Evolutionary conservation across 352 stramenopile genomes (phyloP), one percentile per base, ranked within the genome.

Genomic region (Globisporangium abappressorium): DNA sequence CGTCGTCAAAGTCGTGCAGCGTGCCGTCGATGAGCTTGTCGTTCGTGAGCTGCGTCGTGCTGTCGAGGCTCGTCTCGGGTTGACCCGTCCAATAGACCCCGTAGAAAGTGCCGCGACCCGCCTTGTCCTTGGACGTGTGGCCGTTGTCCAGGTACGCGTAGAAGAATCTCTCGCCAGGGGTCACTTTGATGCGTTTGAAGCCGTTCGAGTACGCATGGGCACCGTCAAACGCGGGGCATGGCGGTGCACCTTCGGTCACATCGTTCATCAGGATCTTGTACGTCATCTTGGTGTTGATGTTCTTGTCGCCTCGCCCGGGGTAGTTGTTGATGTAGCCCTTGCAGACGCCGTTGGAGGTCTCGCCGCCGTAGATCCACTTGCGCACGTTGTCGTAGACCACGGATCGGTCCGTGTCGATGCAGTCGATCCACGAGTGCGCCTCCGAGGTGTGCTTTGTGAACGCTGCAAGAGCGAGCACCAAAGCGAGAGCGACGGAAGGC

Each of bases 321-420:
- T 87, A 92, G 76, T 89, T 86, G 54, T 89, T 87, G 66, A 83
- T 81, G 73, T 90, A 91, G 2, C 81, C 83, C 5, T 67, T 64
- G 61, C 83, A 90, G 33, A 88, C 77, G 8, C 81, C 81, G 41
- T 83, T 79, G 20, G 73, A 73, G 1, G 43, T 65, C 33, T 59
- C 65, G n/a, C 81, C 81, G 15, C 77, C 74, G 64, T 74, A 85
- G 38, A 89, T 87, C 69, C 84, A 91, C 67, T 81, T 69, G 34
- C 72, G 72, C 38, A 75, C 79, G 34, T 79, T 76, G 63, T 87
- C 73, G 68, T 90, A 91, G 11, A 91, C 83, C 11, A 89, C 70
- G 0, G 66, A 70, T 69, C 74, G 79, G 62, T 84, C 70, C 7
- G 70, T 84, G 62, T 70, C 65, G 49, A 70, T 70, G 65, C 57